Conservation (phyloP, 2,329 filamentous ascomycete genomes). For the Sporothrix luriei region DNA sequence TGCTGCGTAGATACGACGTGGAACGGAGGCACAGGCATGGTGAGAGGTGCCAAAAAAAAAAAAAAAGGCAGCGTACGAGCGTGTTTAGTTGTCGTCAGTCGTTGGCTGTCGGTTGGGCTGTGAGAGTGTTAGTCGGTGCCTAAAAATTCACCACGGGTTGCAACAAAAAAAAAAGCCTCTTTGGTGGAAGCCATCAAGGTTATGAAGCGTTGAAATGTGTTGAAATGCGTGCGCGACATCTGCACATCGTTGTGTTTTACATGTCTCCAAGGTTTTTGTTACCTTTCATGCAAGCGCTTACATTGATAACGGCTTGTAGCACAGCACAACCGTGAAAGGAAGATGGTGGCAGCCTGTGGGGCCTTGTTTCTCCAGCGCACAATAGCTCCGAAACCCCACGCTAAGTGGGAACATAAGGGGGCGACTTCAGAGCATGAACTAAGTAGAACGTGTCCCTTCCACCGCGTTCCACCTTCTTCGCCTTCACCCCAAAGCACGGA, state of each 20-base stretch:
- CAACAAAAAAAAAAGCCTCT: not conserved
- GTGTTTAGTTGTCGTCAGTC: not conserved
- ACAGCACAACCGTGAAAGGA: conserved; percentile 16
- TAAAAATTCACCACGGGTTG: not conserved
- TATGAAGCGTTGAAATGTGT: not conserved
- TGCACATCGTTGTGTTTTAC: no score
- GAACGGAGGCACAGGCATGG: not conserved
- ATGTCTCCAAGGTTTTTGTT: not conserved
- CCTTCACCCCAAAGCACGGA: conserved; percentile 14
- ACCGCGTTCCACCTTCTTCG: conserved; percentile 26
- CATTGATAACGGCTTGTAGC: not conserved
- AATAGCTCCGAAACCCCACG: not conserved
- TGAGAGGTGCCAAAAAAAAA: not conserved
- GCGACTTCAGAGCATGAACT: not conserved
- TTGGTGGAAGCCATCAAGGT: not conserved
- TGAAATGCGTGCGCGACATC: no score
- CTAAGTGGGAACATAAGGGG: conserved; percentile 10
- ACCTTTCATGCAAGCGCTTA: no score
- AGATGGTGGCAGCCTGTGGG: conserved; percentile 17
- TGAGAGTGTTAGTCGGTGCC: not conserved
- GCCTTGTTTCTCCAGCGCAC: not conserved
- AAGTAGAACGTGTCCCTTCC: conserved; percentile 35
- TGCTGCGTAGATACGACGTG: not conserved
- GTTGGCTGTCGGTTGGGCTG: not conserved
- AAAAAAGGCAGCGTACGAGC: not conserved